Percentiles rank a stretch among this genome's conserved stretches.
Evolutionary conservation across 768 basidiomycete species (phyloP).

Genomic region (Mycena indigotica): DNA sequence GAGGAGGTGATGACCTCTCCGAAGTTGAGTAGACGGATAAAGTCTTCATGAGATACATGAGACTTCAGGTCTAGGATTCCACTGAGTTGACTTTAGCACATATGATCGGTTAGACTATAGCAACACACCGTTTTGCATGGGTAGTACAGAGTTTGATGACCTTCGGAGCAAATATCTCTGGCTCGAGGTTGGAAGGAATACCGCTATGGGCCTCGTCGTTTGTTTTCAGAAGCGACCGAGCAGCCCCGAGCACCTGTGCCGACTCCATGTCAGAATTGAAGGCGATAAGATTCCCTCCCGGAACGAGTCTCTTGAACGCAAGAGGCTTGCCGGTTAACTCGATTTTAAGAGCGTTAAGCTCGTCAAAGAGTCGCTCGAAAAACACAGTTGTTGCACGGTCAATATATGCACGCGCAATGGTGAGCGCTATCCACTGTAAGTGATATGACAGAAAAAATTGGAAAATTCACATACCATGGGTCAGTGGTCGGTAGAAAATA

Average conservation of each 20-base stretch:
- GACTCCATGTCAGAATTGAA: slow-evolving; percentile 19
- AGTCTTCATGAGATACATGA: neutral
- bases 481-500: neutral
- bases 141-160: slow-evolving; percentile 10
- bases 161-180: neutral
- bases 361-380: slow-evolving; percentile 11
- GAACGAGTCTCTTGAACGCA: slow-evolving; percentile 4
- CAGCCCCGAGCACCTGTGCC: slow-evolving; percentile 7
- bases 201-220: slow-evolving; percentile 8
- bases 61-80: neutral
- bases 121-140: slow-evolving; percentile 6
- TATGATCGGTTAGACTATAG: slow-evolving; percentile 3
- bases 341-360: slow-evolving; percentile 3
- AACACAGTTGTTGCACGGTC: slow-evolving; percentile 5
- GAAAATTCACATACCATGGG: neutral
- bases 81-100: neutral
- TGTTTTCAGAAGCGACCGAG: slow-evolving; percentile 10
- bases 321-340: slow-evolving; percentile 8
- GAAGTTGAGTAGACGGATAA: neutral
- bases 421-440: neutral
- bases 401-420: slow-evolving; percentile 9
- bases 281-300: slow-evolving; percentile 12
- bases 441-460: neutral
- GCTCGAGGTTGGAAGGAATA: slow-evolving; percentile 1
- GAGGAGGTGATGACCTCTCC: neutral